phyloP scores from a whole-genome alignment of 2,329 filamentous ascomycete species.

The Epichloe sibirici region DNA sequence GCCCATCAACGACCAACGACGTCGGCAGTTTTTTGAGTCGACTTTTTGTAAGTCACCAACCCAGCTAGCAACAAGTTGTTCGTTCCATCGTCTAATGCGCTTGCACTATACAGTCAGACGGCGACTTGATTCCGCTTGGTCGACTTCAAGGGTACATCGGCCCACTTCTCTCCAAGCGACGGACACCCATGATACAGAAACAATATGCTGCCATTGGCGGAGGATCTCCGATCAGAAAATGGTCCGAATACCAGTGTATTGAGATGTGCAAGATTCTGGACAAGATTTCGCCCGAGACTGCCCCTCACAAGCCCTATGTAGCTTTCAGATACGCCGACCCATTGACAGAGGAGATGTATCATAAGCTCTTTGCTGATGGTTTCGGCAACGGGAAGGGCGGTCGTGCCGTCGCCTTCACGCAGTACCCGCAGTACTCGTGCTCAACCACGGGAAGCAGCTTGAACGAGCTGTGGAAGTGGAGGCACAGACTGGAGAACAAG shows the following conservation, averaged over 20 bases:
- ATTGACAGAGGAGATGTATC: conserved; percentile 89
- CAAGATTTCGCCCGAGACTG: conserved; percentile 79
- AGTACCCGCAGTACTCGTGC: conserved; percentile 97
- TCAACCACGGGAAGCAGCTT: conserved; percentile 92
- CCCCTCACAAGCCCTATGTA: conserved; percentile 94
- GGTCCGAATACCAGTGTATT: conserved; percentile 85
- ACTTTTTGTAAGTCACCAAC: conserved; percentile 59
- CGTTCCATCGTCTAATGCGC: conserved; percentile 4
- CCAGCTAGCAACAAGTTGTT: not conserved
- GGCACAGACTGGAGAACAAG: conserved; percentile 75
- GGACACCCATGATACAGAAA: conserved; percentile 92
- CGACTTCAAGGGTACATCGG: conserved; percentile 84
- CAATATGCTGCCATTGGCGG: conserved; percentile 94
- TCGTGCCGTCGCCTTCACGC: conserved; percentile 89
- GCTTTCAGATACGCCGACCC: conserved; percentile 93
- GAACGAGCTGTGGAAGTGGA: conserved; percentile 97
- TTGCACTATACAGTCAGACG: conserved; percentile 55
- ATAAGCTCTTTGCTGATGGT: conserved; percentile 69
- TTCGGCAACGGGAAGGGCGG: conserved; percentile 86
- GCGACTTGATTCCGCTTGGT: conserved; percentile 88
- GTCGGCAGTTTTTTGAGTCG: conserved; percentile 83
- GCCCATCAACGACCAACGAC: conserved; percentile 76
- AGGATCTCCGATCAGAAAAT: conserved; percentile 94
- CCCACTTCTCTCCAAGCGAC: conserved; percentile 69
- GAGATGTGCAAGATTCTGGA: conserved; percentile 99